These are phyloP conservation scores for Chaetomium strumarium DNA, from an alignment of 2,329 filamentous ascomycete species.

Conservation along the genomic window DNA sequence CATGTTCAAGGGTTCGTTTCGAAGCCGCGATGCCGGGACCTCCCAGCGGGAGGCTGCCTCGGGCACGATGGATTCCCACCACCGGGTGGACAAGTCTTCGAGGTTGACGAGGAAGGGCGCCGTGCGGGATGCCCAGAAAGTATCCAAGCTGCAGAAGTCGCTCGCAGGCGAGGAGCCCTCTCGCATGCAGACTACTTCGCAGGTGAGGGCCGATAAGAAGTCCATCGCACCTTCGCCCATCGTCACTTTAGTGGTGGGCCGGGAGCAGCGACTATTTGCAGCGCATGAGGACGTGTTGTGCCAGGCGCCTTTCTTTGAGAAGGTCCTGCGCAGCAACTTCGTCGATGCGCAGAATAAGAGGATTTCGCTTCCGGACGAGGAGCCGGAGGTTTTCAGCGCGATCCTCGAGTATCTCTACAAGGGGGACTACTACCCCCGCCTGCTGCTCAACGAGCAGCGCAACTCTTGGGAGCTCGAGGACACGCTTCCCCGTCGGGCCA, in stretches of 20 bases:
- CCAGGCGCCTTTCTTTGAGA: slow-evolving; percentile 77
- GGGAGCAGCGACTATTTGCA: slow-evolving; percentile 83
- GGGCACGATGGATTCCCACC: slow-evolving; percentile 31
- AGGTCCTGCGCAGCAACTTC: slow-evolving; percentile 65
- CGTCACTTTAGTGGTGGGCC: slow-evolving; percentile 78
- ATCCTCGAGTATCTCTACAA: slow-evolving; percentile 97
- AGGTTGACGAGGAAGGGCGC: slow-evolving; percentile 68
- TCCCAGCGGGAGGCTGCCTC: slow-evolving; percentile 28
- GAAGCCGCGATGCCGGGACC: slow-evolving; percentile 57
- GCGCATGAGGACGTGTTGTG: slow-evolving; percentile 89
- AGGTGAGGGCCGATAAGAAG: slow-evolving; percentile 27
- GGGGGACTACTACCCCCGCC: slow-evolving; percentile 87
- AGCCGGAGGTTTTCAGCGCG: slow-evolving; percentile 88
- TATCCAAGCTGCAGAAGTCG: slow-evolving; percentile 80
- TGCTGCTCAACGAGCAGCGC: slow-evolving; percentile 79
- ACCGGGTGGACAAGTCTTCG: slow-evolving; percentile 78
- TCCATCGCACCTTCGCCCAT: slow-evolving; percentile 58
- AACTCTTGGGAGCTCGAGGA: slow-evolving; percentile 89
- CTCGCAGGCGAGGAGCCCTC: slow-evolving; percentile 46
- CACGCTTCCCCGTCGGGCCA: slow-evolving; percentile 38
- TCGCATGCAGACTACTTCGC: slow-evolving; percentile 33
- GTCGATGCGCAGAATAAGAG: slow-evolving; percentile 71
- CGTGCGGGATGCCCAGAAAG: slow-evolving; percentile 68
- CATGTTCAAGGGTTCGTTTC: slow-evolving; percentile 94
- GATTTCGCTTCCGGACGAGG: slow-evolving; percentile 66